Conservation (phyloP, 257 asterid species). For the Penstemon davidsonii region DNA sequence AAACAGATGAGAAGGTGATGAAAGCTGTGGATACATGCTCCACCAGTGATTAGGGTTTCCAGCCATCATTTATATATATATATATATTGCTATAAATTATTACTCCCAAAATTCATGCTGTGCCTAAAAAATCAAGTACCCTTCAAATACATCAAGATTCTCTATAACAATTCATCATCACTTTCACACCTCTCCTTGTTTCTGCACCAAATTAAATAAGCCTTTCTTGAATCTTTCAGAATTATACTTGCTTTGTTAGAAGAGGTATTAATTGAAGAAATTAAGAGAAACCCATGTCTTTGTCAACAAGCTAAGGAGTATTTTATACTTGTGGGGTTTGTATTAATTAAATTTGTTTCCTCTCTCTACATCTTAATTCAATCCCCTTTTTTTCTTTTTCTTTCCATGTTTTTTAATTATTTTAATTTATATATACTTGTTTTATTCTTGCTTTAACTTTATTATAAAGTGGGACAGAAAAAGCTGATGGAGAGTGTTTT, state of each 20-base stretch:
- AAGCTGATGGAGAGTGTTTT: slow-evolving; percentile 67
- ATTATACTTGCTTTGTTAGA: slow-evolving; percentile 37
- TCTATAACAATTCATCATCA: slow-evolving; percentile 11
- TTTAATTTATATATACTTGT: not conserved
- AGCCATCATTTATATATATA: slow-evolving; percentile 62
- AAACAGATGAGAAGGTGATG: slow-evolving; percentile 28
- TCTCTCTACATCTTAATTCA: not conserved
- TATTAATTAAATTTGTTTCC: not conserved
- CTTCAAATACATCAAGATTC: slow-evolving; percentile 13
- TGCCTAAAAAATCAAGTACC: not conserved
- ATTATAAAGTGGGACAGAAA: slow-evolving; percentile 61
- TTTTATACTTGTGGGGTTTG: slow-evolving; percentile 54
- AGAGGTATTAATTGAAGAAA: slow-evolving; percentile 17
- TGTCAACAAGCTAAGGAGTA: slow-evolving; percentile 37
- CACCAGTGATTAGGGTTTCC: slow-evolving; percentile 94
- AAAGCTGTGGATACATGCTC: slow-evolving; percentile 65
- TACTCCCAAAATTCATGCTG: slow-evolving; percentile 1
- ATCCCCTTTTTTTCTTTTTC: slow-evolving; percentile 25
- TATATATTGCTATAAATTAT: not conserved
- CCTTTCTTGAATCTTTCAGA: slow-evolving; percentile 38
- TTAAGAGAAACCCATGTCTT: slow-evolving; percentile 41
- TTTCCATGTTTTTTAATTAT: not conserved
- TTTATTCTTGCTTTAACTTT: slow-evolving; percentile 62
- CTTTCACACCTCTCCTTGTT: slow-evolving; percentile 29
- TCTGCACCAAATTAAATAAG: slow-evolving; percentile 31